Percentiles rank a stretch among this genome's conserved stretches.
Evolutionary conservation across 2,329 filamentous ascomycete species (phyloP).

Genomic region (Fusarium camptoceras): DNA sequence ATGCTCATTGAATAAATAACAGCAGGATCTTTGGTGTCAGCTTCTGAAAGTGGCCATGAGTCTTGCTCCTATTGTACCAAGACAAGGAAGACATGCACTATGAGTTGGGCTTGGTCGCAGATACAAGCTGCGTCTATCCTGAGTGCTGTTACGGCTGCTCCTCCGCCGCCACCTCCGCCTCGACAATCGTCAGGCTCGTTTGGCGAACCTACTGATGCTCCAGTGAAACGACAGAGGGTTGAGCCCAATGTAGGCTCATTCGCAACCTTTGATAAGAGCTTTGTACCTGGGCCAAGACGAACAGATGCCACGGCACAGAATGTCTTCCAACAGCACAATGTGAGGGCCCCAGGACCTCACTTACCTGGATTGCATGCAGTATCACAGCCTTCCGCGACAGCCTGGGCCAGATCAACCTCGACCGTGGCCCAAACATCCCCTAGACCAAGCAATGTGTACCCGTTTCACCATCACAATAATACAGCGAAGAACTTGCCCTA

Average conservation of each 20-base stretch:
- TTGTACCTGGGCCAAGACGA: not conserved
- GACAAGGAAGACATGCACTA: slow-evolving; percentile 48
- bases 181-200: not conserved
- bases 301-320: not conserved
- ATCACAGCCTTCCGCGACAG: not conserved
- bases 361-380: not conserved
- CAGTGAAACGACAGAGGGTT: slow-evolving; percentile 18
- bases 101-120: slow-evolving; percentile 43
- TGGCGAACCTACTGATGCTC: not conserved
- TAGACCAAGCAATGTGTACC: not conserved
- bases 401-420: not conserved
- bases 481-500: not conserved
- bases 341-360: not conserved
- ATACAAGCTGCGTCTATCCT: slow-evolving; percentile 25
- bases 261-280: not conserved
- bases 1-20: not conserved
- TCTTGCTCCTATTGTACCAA: slow-evolving; percentile 50
- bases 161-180: not conserved
- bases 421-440: not conserved
- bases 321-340: not conserved
- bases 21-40: not conserved
- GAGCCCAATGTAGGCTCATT: not conserved
- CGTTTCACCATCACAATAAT: not conserved
- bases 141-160: slow-evolving; percentile 13
- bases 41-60: not conserved